Base-by-base conservation (phyloP, 1,284 basidiomycete species). In the Cystobasidium sp. region DNA sequence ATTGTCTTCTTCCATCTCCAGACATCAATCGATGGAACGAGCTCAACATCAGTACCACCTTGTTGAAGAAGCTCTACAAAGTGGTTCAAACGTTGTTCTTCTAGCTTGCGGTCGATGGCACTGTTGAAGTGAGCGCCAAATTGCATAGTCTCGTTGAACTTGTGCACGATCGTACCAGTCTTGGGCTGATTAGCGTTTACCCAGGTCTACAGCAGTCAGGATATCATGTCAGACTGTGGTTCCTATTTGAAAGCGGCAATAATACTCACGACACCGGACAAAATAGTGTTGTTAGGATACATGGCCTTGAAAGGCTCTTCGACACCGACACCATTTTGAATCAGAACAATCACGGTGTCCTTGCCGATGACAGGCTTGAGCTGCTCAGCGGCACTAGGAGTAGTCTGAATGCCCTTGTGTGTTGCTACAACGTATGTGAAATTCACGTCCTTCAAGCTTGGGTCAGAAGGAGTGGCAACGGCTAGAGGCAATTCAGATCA, bases 281-380 rank as follows among this genome's bases (percentile, higher is more conserved):
- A 82, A 68, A 85, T 80, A 7, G 83, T 83, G 70, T 81, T 84
- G 47, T 76, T 52, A 0, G 84, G 84, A 78, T 85, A 83, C 20
- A 79, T 79, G 1, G 76, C 75, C 74, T 84, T 82, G 31, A 85
- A 80, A 18, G 85, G 84, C 37, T 81, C 83, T 78, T 85, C 85
- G 66, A 83, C 83, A 6, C 84, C 85, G 5, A 85, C 83, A 24
- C 85, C 85, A 76, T 86, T 86, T 78, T 86, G 85, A 0, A 86
- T 80, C 41, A 85, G 79, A n/a, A 85, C 83, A 51, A 85, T 82
- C 39, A 81, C 78, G 0, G 85, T 85, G 5, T 77, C 53, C 22
- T 78, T 76, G 3, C 76, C 69, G 44, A 82, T 76, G 49, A 82
- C 78, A 10, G 83, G 83, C 12, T 53, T 56, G 68, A 84, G 78